phyloP scores from a whole-genome alignment of 768 basidiomycete species.

The Lyophyllum semitale region DNA sequence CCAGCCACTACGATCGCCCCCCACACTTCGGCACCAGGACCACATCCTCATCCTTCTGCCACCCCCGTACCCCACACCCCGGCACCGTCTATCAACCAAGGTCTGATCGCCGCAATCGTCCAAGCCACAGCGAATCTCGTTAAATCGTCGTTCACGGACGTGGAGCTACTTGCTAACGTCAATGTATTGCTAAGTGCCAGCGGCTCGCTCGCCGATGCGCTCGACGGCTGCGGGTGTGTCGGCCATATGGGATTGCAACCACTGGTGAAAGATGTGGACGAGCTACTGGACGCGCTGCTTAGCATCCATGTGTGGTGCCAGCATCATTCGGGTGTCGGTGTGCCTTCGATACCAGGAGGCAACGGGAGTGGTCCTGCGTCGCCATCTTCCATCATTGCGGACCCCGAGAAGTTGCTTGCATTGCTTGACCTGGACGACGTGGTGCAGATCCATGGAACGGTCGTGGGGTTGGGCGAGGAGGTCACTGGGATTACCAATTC shows the following conservation, averaged over 20 bases:
- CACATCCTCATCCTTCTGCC: background rate
- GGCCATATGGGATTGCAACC: slow-evolving; percentile 11
- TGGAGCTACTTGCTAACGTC: no score
- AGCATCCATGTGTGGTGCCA: slow-evolving; percentile 14
- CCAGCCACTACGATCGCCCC: no score
- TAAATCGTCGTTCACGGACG: no score
- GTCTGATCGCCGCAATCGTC: slow-evolving; percentile 10
- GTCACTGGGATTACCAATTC: slow-evolving; percentile 15
- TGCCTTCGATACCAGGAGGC: no score
- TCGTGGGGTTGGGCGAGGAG: no score
- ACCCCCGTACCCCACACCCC: background rate
- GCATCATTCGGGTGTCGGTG: background rate
- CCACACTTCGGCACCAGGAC: background rate
- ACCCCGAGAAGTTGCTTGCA: slow-evolving; percentile 12
- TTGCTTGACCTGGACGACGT: slow-evolving; percentile 14
- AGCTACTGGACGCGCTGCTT: slow-evolving; percentile 11
- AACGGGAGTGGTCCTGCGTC: no score
- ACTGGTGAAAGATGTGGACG: slow-evolving; percentile 10
- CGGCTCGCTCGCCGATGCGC: no score
- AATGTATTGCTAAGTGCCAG: no score
- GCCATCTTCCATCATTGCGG: no score
- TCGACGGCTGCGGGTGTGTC: slow-evolving; percentile 15
- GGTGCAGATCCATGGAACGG: slow-evolving; percentile 10
- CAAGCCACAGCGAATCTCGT: slow-evolving; percentile 16
- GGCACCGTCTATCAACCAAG: slow-evolving; percentile 7